A percentile compares a stretch with the other conserved stretches of the same genome.
These are phyloP conservation scores for Neonothopanus nambi DNA, from an alignment of 1,284 basidiomycete species.

Conservation along the genomic window DNA sequence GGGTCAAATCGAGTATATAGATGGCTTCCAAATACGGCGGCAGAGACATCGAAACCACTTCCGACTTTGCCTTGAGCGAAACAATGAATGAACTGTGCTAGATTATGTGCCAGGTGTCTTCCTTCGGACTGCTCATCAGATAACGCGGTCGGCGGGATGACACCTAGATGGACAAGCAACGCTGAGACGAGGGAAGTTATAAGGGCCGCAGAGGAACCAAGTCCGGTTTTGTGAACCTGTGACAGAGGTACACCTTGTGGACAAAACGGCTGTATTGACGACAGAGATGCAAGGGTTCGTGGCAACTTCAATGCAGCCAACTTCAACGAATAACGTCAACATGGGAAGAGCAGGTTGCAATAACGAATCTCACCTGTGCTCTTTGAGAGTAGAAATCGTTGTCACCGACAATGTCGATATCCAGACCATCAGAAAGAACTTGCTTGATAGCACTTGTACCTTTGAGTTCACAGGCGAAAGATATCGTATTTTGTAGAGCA, in stretches of 20 bases:
- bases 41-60: slow-evolving; percentile 94
- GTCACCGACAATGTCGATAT: slow-evolving; percentile 86
- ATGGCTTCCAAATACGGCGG: slow-evolving; percentile 94
- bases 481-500: slow-evolving; percentile 77
- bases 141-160: slow-evolving; percentile 57
- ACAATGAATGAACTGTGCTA: slow-evolving; percentile 96
- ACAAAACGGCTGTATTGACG: slow-evolving; percentile 72
- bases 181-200: slow-evolving; percentile 93
- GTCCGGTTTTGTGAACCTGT: slow-evolving; percentile 95
- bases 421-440: slow-evolving; percentile 54
- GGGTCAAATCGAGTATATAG: slow-evolving; percentile 91
- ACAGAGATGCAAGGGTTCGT: slow-evolving; percentile 60
- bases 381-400: slow-evolving; percentile 99
- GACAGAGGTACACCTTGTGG: slow-evolving; percentile 69
- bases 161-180: slow-evolving; percentile 77
- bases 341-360: slow-evolving; percentile 12
- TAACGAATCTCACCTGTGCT: slow-evolving; percentile 59
- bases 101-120: slow-evolving; percentile 79
- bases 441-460: slow-evolving; percentile 46
- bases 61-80: slow-evolving; percentile 98
- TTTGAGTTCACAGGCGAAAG: slow-evolving; percentile 61
- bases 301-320: slow-evolving; percentile 62
- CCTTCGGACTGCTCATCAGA: slow-evolving; percentile 42
- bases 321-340: slow-evolving; percentile 39
- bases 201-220: slow-evolving; percentile 95